A percentile compares a stretch with the other conserved stretches of the same genome.
Conservation (phyloP, 306 rosid species). For the Vachellia pachyceras region DNA sequence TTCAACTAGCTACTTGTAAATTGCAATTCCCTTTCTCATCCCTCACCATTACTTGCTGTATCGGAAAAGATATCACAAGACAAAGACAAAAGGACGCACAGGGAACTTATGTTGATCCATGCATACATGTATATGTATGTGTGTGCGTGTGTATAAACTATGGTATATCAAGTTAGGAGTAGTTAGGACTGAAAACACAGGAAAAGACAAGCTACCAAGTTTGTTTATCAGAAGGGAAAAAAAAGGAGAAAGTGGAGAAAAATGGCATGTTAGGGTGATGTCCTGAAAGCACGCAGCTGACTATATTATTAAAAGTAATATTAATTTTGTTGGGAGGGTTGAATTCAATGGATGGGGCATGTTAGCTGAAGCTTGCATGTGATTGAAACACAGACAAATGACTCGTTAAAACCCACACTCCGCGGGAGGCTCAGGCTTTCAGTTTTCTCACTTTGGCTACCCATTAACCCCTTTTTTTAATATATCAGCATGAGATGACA, state of each 20-base stretch:
- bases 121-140: background rate
- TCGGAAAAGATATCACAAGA: constrained; percentile 40
- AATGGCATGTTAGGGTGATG: constrained; percentile 47
- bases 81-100: constrained; percentile 18
- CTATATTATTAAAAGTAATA: constrained; percentile 1
- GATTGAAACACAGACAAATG: constrained; percentile 2
- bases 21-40: background rate
- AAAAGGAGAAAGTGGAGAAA: background rate
- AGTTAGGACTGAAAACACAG: background rate
- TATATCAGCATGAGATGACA: background rate
- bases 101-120: constrained; percentile 14
- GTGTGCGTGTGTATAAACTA: background rate
- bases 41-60: background rate
- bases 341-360: constrained; percentile 62
- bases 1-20: background rate
- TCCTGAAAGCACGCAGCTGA: constrained; percentile 41
- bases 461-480: background rate
- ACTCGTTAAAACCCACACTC: constrained; percentile 33
- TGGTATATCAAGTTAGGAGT: background rate
- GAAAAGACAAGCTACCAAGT: constrained; percentile 42
- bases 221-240: background rate
- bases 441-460: background rate
- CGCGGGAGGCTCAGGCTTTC: constrained; percentile 25
- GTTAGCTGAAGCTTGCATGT: constrained; percentile 36
- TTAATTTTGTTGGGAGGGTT: background rate